A percentile compares a stretch with the other conserved stretches of the same genome.
phyloP scores from a whole-genome alignment of 23 red algal species.

The Pyropia haitanensis region DNA sequence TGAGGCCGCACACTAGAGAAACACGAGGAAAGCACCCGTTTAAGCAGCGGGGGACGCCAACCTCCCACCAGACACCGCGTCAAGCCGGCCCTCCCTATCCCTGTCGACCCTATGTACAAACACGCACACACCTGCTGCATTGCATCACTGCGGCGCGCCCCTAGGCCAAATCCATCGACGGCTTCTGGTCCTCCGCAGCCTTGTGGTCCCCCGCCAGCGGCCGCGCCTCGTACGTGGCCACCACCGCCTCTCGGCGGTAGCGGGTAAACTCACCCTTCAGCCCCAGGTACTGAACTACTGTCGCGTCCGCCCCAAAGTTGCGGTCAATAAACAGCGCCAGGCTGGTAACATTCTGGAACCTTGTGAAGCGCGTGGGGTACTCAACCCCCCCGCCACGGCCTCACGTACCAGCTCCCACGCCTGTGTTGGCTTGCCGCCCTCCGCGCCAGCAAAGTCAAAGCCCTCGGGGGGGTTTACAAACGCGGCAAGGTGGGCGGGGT shows the following conservation, averaged over 20 bases:
- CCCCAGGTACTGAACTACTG: slow-evolving; percentile 73
- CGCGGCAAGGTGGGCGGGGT: slow-evolving; percentile 40
- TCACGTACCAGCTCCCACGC: slow-evolving; percentile 50
- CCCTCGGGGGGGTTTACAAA: slow-evolving; percentile 63
- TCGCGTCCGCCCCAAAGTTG: slow-evolving; percentile 76
- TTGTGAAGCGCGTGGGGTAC: slow-evolving; percentile 76
- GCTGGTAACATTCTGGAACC: slow-evolving; percentile 73
- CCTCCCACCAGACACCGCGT: no score
- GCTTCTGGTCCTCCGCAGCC: slow-evolving; percentile 17
- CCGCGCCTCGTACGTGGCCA: slow-evolving; percentile 71
- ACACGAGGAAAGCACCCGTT: no score
- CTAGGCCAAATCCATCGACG: slow-evolving; percentile 16
- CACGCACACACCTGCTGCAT: no score
- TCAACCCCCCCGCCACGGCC: slow-evolving; percentile 55
- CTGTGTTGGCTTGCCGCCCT: slow-evolving; percentile 37
- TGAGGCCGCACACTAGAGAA: no score
- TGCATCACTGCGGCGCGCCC: no score
- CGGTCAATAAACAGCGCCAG: slow-evolving; percentile 54
- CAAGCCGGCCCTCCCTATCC: no score
- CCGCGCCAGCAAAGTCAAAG: slow-evolving; percentile 67
- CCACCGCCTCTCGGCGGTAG: slow-evolving; percentile 72
- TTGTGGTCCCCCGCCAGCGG: slow-evolving; percentile 55
- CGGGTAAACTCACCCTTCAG: slow-evolving; percentile 76
- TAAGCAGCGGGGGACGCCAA: no score
- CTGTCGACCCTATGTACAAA: no score